A percentile compares a stretch with the other conserved stretches of the same genome.
These are phyloP conservation scores for Calonectria naviculata DNA, from an alignment of 2,329 filamentous ascomycete species.

Conservation along the genomic window DNA sequence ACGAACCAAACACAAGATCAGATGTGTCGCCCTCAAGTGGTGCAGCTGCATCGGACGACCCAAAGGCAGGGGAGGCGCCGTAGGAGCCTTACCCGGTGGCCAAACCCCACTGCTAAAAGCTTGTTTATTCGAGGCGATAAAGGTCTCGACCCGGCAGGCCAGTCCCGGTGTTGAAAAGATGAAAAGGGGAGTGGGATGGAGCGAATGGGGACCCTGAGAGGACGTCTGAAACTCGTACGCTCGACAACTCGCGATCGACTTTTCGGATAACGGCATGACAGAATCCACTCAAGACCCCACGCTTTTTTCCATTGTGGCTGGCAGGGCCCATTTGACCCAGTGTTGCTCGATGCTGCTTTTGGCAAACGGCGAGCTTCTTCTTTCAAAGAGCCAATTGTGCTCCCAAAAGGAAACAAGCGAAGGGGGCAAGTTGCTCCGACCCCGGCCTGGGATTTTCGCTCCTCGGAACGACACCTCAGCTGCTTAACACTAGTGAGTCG, in stretches of 20 bases:
- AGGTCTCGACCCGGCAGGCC: neutral
- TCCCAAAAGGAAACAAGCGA: neutral
- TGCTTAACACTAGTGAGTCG: neutral
- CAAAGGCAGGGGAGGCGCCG: neutral
- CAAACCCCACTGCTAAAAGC: neutral
- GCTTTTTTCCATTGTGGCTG: neutral
- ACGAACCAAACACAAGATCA: neutral
- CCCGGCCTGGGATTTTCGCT: slow-evolving; percentile 3
- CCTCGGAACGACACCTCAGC: neutral
- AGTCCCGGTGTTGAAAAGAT: neutral
- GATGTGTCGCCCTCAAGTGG: neutral
- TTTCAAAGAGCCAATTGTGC: neutral
- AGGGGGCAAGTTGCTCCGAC: neutral
- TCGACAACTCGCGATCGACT: neutral
- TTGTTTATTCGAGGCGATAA: neutral
- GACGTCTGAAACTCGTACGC: neutral
- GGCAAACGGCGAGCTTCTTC: neutral
- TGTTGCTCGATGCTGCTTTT: neutral
- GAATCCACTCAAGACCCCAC: neutral
- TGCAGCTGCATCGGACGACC: neutral
- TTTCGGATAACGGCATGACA: slow-evolving; percentile 10
- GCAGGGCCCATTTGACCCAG: neutral
- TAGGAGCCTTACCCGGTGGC: neutral
- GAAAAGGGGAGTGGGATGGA: neutral
- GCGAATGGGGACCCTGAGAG: neutral